Evolutionary conservation across 768 basidiomycete genomes (phyloP).

Genomic region (Termitomyces sp.): DNA sequence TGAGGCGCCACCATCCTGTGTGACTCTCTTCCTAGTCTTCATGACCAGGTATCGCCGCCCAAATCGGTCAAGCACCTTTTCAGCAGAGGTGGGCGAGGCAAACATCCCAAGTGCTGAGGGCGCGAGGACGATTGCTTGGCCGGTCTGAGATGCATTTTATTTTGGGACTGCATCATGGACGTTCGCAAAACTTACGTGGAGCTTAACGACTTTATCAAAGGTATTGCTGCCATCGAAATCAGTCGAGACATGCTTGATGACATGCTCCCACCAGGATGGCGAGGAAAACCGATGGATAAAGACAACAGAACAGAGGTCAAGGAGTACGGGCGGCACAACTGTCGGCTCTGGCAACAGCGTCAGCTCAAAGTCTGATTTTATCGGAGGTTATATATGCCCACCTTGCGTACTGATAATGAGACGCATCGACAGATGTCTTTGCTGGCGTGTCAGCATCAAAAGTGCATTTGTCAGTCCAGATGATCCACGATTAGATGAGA

Average conservation of each 20-base stretch:
- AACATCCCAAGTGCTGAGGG: conserved; percentile 56
- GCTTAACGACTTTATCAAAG: conserved; percentile 61
- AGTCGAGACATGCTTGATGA: conserved; percentile 63
- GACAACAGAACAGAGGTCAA: conserved; percentile 62
- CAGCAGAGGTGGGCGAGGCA: conserved; percentile 5
- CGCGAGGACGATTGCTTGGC: conserved; percentile 65
- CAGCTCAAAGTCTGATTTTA: not conserved
- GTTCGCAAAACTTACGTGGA: conserved; percentile 44
- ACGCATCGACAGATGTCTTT: conserved; percentile 69
- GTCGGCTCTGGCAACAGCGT: conserved; percentile 53
- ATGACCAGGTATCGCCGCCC: conserved; percentile 57
- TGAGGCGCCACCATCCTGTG: conserved; percentile 63
- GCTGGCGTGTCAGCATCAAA: conserved; percentile 58
- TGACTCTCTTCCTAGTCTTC: conserved; percentile 60
- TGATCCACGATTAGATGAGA: conserved; percentile 40
- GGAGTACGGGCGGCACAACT: conserved; percentile 60
- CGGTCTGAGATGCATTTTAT: conserved; percentile 42
- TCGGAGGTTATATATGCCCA: conserved; percentile 16
- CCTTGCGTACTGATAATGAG: conserved; percentile 76
- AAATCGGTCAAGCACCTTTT: conserved; percentile 36
- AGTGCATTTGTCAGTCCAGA: conserved; percentile 57
- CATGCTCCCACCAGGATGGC: conserved; percentile 70
- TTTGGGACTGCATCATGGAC: not conserved
- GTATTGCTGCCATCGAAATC: conserved; percentile 55
- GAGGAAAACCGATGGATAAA: conserved; percentile 77